phyloP scores from a whole-genome alignment of 495 filamentous ascomycete species.

The Bacidia rubella region DNA sequence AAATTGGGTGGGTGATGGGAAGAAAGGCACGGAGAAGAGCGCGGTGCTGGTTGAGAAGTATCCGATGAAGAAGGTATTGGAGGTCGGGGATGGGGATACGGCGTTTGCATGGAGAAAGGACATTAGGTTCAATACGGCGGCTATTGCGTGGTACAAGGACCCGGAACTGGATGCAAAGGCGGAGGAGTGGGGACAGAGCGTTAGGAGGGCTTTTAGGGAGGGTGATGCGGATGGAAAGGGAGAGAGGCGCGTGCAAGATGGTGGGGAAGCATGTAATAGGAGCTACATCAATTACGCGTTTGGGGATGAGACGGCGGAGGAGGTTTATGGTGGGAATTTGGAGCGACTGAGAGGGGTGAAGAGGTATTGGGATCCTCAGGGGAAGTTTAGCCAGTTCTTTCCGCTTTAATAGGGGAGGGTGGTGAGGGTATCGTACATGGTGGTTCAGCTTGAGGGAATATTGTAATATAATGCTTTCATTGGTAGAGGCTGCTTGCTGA shows the following conservation, averaged over 20 bases:
- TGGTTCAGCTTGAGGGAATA: no score
- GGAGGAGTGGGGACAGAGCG: background rate
- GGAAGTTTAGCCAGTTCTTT: background rate
- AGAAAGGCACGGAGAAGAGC: slow-evolving; percentile 2
- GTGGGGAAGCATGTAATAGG: background rate
- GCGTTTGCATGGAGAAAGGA: background rate
- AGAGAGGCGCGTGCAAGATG: background rate
- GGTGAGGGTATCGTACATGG: no score
- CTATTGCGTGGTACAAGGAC: background rate
- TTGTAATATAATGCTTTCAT: no score
- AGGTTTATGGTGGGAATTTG: slow-evolving; percentile 13
- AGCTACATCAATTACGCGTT: slow-evolving; percentile 21
- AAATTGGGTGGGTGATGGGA: background rate
- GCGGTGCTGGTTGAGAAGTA: slow-evolving; percentile 12
- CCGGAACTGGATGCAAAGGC: background rate
- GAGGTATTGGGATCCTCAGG: background rate
- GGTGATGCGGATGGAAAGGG: background rate
- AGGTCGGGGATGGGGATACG: background rate
- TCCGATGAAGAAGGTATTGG: background rate
- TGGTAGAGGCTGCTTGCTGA: no score
- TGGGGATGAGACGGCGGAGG: slow-evolving; percentile 15
- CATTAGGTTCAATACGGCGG: background rate
- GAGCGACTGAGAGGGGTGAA: slow-evolving; percentile 1
- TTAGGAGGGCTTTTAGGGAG: background rate
- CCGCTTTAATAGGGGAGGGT: background rate